Evolutionary conservation across 1,139 yeast genomes (phyloP), one percentile per base, ranked within the genome.

Genomic region (Sugiyamaella novakii): DNA sequence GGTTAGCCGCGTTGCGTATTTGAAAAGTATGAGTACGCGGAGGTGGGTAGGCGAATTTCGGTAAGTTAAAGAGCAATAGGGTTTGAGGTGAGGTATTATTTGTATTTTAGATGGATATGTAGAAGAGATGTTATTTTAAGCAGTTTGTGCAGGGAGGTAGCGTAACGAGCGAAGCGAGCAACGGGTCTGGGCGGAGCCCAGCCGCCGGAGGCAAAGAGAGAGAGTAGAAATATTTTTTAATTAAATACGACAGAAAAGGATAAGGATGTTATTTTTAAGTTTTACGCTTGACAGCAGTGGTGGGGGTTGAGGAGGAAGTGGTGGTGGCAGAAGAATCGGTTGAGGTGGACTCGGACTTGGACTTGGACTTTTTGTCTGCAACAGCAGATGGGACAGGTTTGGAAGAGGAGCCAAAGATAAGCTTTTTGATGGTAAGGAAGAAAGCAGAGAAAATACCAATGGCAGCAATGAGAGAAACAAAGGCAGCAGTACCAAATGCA

Each of bases 241-340:
- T n/a, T n/a, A n/a, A n/a, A n/a, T n/a, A n/a, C n/a, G n/a, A n/a
- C n/a, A n/a, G n/a, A n/a, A n/a, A n/a, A n/a, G n/a, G n/a, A n/a
- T n/a, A n/a, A n/a, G n/a, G n/a, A n/a, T n/a, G n/a, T n/a, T n/a
- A n/a, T 50, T 15, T 33, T 51, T 50, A 58, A 12, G 59, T 53
- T 52, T 55, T 56, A 40, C 65, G 57, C 62, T 60, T 59, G 38
- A 54, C 54, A n/a, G 63, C 58, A 14, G 56, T 29, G 31, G 61
- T 52, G 8, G 52, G 42, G 14, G 55, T 29, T 15, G 53, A 33
- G 18, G 58, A 31, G 18, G 59, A 47, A 5, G 59, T 36, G 15
- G 60, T 46, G 41, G 55, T 21, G 17, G 46, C 48, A n/a, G 47
- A 24, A 17, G 12, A 30, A 18, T 5, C 24, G 22, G 34, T 35